Percentiles rank a stretch among this genome's conserved stretches.
These are phyloP conservation scores for Moesziomyces globuligerus DNA, from an alignment of 1,284 basidiomycete genomes.

Conservation along the genomic window DNA sequence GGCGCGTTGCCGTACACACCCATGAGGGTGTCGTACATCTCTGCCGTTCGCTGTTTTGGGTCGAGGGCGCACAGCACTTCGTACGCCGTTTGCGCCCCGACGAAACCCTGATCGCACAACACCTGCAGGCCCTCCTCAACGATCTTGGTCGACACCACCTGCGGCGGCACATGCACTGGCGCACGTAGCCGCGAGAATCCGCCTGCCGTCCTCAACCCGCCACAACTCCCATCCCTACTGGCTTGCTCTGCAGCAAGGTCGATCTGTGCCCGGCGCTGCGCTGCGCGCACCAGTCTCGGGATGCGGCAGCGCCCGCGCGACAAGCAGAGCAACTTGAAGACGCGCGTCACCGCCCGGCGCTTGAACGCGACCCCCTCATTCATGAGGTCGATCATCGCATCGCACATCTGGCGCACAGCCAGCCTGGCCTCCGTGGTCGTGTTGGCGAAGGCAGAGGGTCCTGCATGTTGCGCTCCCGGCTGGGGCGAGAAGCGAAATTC, in stretches of 20 bases:
- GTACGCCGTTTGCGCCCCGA: conserved; percentile 25
- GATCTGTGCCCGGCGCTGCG: conserved; percentile 21
- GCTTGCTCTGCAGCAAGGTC: not conserved
- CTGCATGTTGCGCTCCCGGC: too few relatives aligned
- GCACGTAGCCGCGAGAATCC: conserved; percentile 22
- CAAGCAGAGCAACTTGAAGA: conserved; percentile 25
- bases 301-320: conserved; percentile 16
- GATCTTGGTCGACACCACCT: conserved; percentile 21
- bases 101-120: conserved; percentile 31
- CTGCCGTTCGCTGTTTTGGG: conserved; percentile 12
- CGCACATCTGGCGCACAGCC: conserved; percentile 19
- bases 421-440: conserved; percentile 20
- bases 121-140: conserved; percentile 15
- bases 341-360: conserved; percentile 13
- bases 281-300: conserved; percentile 20
- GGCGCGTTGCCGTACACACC: conserved; percentile 23
- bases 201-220: conserved; percentile 16
- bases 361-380: conserved; percentile 30
- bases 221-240: not conserved
- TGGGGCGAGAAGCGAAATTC: conserved; percentile 3
- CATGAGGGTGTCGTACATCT: conserved; percentile 51
- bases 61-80: conserved; percentile 34
- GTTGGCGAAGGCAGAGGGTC: too few relatives aligned
- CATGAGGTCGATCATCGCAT: conserved; percentile 30
- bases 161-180: conserved; percentile 2